These are phyloP conservation scores for Suillus fuscotomentosus DNA, from an alignment of 768 basidiomycete genomes.

Conservation along the genomic window DNA sequence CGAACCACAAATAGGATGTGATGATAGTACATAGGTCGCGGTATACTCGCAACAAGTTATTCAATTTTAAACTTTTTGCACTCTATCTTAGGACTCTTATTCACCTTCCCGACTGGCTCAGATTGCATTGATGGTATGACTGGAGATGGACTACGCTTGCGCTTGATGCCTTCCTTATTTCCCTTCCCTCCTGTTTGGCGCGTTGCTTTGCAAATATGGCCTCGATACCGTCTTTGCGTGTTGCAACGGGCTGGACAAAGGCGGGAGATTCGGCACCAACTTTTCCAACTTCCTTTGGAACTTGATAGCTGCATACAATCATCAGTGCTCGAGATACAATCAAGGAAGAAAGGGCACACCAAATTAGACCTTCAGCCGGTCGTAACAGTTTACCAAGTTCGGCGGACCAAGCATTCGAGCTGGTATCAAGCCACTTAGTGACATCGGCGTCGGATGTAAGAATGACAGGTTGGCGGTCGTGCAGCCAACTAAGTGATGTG, in stretches of 20 bases:
- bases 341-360: conserved; percentile 42
- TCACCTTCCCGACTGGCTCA: not conserved
- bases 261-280: conserved; percentile 81
- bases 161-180: conserved; percentile 19
- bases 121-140: not conserved
- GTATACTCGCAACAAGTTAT: not conserved
- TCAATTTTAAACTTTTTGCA: conserved; percentile 22
- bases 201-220: conserved; percentile 76
- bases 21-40: too few species aligned
- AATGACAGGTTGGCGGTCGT: conserved; percentile 87
- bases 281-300: conserved; percentile 88
- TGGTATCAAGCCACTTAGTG: conserved; percentile 78
- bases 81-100: conserved; percentile 9
- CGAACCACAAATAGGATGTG: not conserved
- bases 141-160: conserved; percentile 26
- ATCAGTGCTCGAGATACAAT: not conserved
- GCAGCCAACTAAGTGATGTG: conserved; percentile 78
- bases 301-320: conserved; percentile 64
- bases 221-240: conserved; percentile 83
- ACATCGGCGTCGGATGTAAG: conserved; percentile 62
- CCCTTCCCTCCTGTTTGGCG: conserved; percentile 14
- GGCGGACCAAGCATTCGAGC: conserved; percentile 59
- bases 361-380: conserved; percentile 67
- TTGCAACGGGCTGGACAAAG: conserved; percentile 77
- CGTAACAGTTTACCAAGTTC: conserved; percentile 58